phyloP scores from a whole-genome alignment of 2,329 filamentous ascomycete genomes.

The Epichloe festucae region DNA sequence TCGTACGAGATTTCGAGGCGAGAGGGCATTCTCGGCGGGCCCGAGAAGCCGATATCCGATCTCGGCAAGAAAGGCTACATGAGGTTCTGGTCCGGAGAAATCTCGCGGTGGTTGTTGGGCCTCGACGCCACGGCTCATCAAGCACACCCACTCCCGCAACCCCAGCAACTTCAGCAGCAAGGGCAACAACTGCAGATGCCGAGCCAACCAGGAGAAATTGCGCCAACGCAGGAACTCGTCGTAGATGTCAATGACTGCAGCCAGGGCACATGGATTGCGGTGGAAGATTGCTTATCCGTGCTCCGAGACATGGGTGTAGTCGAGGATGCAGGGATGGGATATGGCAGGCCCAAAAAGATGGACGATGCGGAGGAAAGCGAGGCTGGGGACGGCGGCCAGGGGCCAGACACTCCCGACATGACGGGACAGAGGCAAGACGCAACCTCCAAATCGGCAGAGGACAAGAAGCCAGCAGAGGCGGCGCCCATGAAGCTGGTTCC shows the following conservation, averaged over 20 bases:
- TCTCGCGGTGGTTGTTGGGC: slow-evolving; percentile 54
- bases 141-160: background rate
- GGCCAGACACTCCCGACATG: background rate
- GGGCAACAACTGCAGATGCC: background rate
- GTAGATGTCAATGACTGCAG: slow-evolving; percentile 60
- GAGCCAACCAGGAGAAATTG: background rate
- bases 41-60: slow-evolving; percentile 85
- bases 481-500: slow-evolving; percentile 21
- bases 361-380: slow-evolving; percentile 6
- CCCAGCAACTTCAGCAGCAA: background rate
- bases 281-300: slow-evolving; percentile 69
- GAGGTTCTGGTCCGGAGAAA: slow-evolving; percentile 75
- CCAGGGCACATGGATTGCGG: slow-evolving; percentile 66
- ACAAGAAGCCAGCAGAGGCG: slow-evolving; percentile 1
- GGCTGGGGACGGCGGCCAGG: background rate
- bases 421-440: background rate
- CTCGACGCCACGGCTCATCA: slow-evolving; percentile 23
- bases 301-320: slow-evolving; percentile 70
- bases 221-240: slow-evolving; percentile 28
- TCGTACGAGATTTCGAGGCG: slow-evolving; percentile 83
- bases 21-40: slow-evolving; percentile 75
- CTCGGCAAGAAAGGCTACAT: slow-evolving; percentile 72
- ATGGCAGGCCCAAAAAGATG: slow-evolving; percentile 20
- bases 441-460: background rate
- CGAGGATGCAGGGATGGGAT: slow-evolving; percentile 39